phyloP scores from a whole-genome alignment of 176 grass and related monocot genomes.

The Elaeis guineensis region DNA sequence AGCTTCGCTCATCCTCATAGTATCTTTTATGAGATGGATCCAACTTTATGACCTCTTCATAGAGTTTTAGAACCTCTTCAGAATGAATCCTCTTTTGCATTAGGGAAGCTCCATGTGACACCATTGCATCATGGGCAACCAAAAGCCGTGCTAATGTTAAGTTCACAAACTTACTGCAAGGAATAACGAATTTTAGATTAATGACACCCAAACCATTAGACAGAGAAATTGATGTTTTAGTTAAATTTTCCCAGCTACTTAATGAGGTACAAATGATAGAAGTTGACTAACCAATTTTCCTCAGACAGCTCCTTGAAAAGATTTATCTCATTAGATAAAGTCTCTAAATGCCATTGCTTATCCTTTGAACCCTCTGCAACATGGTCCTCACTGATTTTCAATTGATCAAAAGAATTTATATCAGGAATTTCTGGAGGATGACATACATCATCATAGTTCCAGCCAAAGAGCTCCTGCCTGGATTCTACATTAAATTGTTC shows the following conservation, averaged over 20 bases:
- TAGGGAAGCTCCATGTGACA: constrained; percentile 36
- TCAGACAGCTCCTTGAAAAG: constrained; percentile 72
- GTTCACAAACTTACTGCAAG: constrained; percentile 76
- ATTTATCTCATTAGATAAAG: constrained; percentile 56
- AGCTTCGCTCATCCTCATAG: constrained; percentile 74
- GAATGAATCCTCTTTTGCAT: constrained; percentile 36
- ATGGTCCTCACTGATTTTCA: constrained; percentile 18
- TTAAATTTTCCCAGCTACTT: constrained; percentile 12
- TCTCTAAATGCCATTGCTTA: constrained; percentile 53
- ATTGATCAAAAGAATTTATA: constrained; percentile 32
- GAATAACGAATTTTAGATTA: constrained; percentile 12
- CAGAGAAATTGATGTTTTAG: constrained; percentile 4
- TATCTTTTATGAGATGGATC: constrained; percentile 68
- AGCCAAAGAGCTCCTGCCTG: constrained; percentile 43
- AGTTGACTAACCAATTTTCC: constrained; percentile 49
- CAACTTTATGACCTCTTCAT: constrained; percentile 61
- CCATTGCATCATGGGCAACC: constrained; percentile 57
- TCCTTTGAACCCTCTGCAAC: constrained; percentile 30
- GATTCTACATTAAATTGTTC: constrained; percentile 14
- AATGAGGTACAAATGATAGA: not conserved
- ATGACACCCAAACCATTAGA: not conserved
- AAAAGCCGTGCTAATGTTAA: constrained; percentile 65
- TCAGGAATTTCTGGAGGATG: constrained; percentile 15
- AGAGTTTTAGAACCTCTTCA: constrained; percentile 62
- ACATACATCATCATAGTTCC: constrained; percentile 36